Evolutionary conservation across 192 early-diverging fungal species (phyloP), one percentile per base, ranked within the genome.

Genomic region (Umbelopsis vinacea): DNA sequence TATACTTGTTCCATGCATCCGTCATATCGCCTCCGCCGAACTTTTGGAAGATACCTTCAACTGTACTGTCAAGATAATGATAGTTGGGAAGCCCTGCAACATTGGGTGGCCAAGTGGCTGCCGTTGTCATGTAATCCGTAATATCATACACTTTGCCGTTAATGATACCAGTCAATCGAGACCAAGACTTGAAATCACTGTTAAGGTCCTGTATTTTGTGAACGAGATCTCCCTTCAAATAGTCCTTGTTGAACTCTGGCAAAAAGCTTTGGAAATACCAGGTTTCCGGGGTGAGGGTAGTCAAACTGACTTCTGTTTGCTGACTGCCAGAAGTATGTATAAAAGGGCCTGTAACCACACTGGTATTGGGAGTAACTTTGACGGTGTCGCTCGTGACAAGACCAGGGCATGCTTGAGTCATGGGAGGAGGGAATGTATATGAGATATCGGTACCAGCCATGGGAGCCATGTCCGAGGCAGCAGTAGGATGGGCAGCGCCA

Each of bases 71-170:
- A 33, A 87, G 38, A 52, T 80, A 86, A 8, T 80, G 69, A 43
- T 84, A 81, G 52, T 81, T 80, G 5, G 74, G 45, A 3, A 66
- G 70, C 11, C 55, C 69, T 10, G 77, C 60, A 63, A 38, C 14
- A 21, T 66, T 66, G n/a, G 73, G 26, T 35, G 74, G 73, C 46
- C 47, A 71, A 57, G 81, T 80, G 50, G 83, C 77, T 4, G 67
- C 52, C 37, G 88, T 86, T 38, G 71, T 69, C 38, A 92, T 71
- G 72, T 93, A 93, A 57, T 78, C 81, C 4, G 89, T 83, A 46
- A 93, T 74, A 63, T 93, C 92, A 71, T 86, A 93, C 23, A 93
- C 85, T 69, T 87, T 81, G 69, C 83, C 81, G 48, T 89, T 76
- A 54, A 92, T 88, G 79, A 67, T 79, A 23, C 76, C 79, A 83